A percentile compares a stretch with the other conserved stretches of the same genome.
These are phyloP conservation scores for Prillingera fragicola DNA, from an alignment of 1,284 basidiomycete species.

Conservation along the genomic window DNA sequence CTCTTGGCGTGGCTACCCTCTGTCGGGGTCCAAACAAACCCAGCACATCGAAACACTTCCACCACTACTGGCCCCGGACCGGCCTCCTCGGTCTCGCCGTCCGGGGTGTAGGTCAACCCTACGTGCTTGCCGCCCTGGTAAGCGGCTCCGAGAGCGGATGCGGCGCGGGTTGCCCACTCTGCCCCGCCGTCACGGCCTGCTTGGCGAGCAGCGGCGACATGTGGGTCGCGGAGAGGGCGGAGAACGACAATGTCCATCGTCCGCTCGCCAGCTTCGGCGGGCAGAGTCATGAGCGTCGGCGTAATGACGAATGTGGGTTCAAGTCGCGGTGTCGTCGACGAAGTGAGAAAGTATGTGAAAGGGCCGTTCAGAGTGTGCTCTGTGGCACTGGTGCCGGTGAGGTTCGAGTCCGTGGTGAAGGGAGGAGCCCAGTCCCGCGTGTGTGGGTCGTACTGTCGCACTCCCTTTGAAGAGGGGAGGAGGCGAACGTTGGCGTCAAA, in stretches of 20 bases:
- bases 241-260: conserved; percentile 74
- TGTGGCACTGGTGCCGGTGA: conserved; percentile 40
- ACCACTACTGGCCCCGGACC: conserved; percentile 58
- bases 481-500: conserved; percentile 61
- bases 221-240: conserved; percentile 69
- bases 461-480: conserved; percentile 16
- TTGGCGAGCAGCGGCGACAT: conserved; percentile 30
- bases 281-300: conserved; percentile 53
- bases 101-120: conserved; percentile 53
- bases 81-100: conserved; percentile 30
- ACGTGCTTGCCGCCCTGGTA: conserved; percentile 71
- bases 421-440: conserved; percentile 52
- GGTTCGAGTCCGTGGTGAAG: conserved; percentile 34
- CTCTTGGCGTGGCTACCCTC: conserved; percentile 34
- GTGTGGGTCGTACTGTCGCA: conserved; percentile 57
- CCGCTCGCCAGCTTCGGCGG: conserved; percentile 26
- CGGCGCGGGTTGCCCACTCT: conserved; percentile 30
- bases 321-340: conserved; percentile 73
- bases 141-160: conserved; percentile 58
- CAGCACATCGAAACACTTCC: conserved; percentile 72
- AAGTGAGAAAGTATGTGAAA: conserved; percentile 78
- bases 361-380: conserved; percentile 64
- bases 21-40: conserved; percentile 78
- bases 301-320: conserved; percentile 74
- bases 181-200: conserved; percentile 18